These are phyloP conservation scores for Talaromyces ruber DNA, from an alignment of 495 filamentous ascomycete species.

Conservation along the genomic window DNA sequence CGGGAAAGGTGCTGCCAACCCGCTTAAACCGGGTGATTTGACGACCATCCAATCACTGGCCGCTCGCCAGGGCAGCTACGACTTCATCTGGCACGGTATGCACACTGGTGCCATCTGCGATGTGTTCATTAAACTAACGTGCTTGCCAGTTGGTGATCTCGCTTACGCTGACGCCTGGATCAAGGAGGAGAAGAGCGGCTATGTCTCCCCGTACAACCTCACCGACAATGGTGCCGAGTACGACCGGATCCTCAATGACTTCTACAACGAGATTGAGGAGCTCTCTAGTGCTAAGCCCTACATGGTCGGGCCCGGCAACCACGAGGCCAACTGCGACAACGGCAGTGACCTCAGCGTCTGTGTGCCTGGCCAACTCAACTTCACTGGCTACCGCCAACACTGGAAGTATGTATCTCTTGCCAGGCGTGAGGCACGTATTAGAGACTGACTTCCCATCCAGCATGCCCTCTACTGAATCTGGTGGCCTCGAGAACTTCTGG, in stretches of 20 bases:
- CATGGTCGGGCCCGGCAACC: conserved; percentile 36
- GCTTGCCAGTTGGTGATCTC: conserved; percentile 22
- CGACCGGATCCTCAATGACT: conserved; percentile 34
- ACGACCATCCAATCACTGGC: conserved; percentile 28
- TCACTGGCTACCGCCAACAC: conserved; percentile 41
- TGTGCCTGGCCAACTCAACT: conserved; percentile 37
- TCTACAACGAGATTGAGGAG: conserved; percentile 25
- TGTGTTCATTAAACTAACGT: too few relatives aligned
- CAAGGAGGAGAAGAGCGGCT: conserved; percentile 26
- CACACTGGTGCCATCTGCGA: too few relatives aligned
- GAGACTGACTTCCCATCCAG: too few relatives aligned
- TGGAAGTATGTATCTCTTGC: conserved; percentile 37
- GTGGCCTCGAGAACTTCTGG: conserved; percentile 46
- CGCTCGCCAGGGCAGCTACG: background rate
- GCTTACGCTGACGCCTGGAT: conserved; percentile 38
- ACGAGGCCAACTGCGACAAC: conserved; percentile 35
- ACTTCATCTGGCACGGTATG: conserved; percentile 25
- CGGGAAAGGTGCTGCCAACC: conserved; percentile 11
- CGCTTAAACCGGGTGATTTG: conserved; percentile 19
- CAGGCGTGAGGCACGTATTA: conserved; percentile 8
- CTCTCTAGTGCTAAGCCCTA: conserved; percentile 26
- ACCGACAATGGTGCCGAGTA: conserved; percentile 20
- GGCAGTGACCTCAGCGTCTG: conserved; percentile 16
- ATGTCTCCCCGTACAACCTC: conserved; percentile 23
- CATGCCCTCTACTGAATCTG: conserved; percentile 14